phyloP scores from a whole-genome alignment of 2,329 filamentous ascomycete species.

The Neonectria punicea region DNA sequence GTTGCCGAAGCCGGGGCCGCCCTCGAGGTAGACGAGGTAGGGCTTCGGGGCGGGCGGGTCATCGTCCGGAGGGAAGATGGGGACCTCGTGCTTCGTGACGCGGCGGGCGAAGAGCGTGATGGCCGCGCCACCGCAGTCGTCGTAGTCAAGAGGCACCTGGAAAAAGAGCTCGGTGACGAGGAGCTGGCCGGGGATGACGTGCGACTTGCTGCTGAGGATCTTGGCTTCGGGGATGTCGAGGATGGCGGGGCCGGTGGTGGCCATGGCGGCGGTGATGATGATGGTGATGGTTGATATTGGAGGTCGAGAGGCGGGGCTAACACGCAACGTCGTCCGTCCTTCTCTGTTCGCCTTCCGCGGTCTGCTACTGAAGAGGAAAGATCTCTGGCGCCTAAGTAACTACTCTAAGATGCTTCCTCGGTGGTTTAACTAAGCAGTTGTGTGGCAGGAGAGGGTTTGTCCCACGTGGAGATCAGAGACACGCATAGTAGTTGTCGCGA shows the following conservation, averaged over 20 bases:
- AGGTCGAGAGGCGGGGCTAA: conserved; percentile 30
- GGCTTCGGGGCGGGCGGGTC: conserved; percentile 55
- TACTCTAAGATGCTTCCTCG: background rate
- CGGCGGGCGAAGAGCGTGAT: conserved; percentile 83
- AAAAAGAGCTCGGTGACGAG: conserved; percentile 86
- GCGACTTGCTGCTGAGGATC: conserved; percentile 55
- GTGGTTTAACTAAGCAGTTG: background rate
- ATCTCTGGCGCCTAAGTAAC: background rate
- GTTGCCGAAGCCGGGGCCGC: conserved; percentile 85
- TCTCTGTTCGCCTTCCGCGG: background rate
- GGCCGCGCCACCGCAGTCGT: conserved; percentile 60
- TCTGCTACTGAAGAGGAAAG: background rate
- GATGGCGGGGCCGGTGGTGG: conserved; percentile 23
- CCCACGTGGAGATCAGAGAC: background rate
- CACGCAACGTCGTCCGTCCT: background rate
- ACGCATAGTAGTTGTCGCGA: background rate
- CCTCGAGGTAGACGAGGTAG: conserved; percentile 80
- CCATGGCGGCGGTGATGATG: conserved; percentile 17
- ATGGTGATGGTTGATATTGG: conserved; percentile 13
- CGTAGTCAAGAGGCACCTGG: conserved; percentile 84
- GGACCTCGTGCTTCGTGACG: conserved; percentile 72
- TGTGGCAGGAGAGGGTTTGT: background rate
- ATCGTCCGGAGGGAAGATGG: conserved; percentile 61
- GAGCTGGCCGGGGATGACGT: conserved; percentile 70
- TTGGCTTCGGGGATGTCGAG: conserved; percentile 50